Evolutionary conservation across 2,329 filamentous ascomycete genomes (phyloP), one percentile per base, ranked within the genome.

Genomic region (Periglandula ipomoeae): DNA sequence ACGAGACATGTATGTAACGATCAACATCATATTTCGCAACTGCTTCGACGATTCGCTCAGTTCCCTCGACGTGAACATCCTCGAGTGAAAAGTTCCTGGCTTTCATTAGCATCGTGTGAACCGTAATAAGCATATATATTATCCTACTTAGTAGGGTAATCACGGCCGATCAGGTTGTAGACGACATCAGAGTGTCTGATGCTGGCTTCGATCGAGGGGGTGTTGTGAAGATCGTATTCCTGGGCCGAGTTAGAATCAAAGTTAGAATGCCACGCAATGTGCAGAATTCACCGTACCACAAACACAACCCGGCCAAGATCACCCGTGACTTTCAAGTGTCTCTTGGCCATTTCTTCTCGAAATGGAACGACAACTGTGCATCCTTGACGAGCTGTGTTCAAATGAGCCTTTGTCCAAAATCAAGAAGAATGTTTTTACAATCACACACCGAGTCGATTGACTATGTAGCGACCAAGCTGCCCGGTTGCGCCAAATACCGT

Each of bases 401-500:
- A 4, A 15, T 50, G 10, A 50, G 45, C 26, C 11, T 35, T 8
- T 41, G 19, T 3, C 30, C 1, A 4, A 6, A 11, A 3, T 5
- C 20, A 15, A 5, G 4, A 9, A 15, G 27, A 24, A 23, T 8
- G 11, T 48, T 5, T 37, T 44, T 26, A 22, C n/a, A n/a, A n/a
- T n/a, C n/a, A 52, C 69, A 56, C 66, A 78, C 89, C 89, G 65
- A 98, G 78, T 67, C 89, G 81, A 73, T 96, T 95, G 65, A 98
- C 93, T 65, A 98, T 95, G 69, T 98, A 98, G 65, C 93, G 84
- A 65, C 93, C 93, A 49, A 98, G 74, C 68, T 95, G 91, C 56
- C 93, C 93, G 53, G 90, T 96, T 63, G 93, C 93, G 70, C 93
- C 93, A 71, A 98, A 98, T 61, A 98, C 91, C 51, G 93, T 98